Evolutionary conservation across 148 eudicot genomes (phyloP), one percentile per base, ranked within the genome.

Genomic region (Dysphania ambrosioides): DNA sequence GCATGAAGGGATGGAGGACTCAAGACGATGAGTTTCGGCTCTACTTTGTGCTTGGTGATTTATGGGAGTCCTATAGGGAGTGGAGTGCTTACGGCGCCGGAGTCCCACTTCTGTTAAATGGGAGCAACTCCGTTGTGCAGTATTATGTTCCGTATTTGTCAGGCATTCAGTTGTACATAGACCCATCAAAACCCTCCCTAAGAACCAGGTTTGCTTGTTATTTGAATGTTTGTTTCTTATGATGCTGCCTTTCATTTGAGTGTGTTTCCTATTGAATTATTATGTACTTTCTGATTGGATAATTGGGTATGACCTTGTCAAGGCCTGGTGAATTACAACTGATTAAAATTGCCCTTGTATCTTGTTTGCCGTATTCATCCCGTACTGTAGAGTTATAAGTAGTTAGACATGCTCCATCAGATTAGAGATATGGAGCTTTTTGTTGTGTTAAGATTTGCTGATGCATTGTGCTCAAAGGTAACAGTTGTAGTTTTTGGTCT

Each of bases 31-130:
- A 86, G 66, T 78, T 75, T 74, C 89, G 79, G 44, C 86, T 95
- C 10, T 90, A 85, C 84, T 94, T 94, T 79, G 70, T 91, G 77
- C 97, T 94, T 67, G 93, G 87, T 35, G 97, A 94, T 82, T 87
- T 94, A 4, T 94, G 98, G 98, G 98, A 94, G 56, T 88, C 97
- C 19, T 89, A 90, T 65, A 86, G 86, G 76, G 98, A 91, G 84
- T 89, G 98, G 97, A 94, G 98, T 86, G 96, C 91, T 1, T 94
- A 94, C 69, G 97, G 98, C 44, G 97, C 88, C 27, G 97, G 98
- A 79, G 98, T 94, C 63, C 98, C 98, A 32, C 90, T 91, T 72
- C 79, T 87, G 66, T 79, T 88, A 76, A 86, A 88, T 78, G 97
- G 82, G 24, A 86, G 79, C 38, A 92, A 94, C 72, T 88, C 93